These are phyloP conservation scores for Vaccinium myrtillus DNA, from an alignment of 148 eudicot genomes.

Conservation along the genomic window DNA sequence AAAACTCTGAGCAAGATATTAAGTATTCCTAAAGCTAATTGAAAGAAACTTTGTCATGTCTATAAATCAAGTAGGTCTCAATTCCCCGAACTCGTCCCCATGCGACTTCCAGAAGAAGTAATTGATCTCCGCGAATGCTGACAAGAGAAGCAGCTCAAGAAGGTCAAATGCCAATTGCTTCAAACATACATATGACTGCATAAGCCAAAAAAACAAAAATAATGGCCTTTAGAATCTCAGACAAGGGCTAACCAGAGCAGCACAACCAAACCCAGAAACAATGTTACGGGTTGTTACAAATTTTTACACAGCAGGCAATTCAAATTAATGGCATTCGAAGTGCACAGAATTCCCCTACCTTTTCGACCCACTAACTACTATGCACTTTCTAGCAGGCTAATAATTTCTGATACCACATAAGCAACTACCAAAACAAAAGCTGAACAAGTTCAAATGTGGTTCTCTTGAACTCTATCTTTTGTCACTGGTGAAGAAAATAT, in stretches of 20 bases:
- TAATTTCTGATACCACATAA: background rate
- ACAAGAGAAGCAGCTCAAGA: conserved; percentile 70
- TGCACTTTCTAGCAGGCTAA: background rate
- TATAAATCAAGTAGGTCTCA: conserved; percentile 27
- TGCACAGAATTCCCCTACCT: background rate
- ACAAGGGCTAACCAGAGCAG: background rate
- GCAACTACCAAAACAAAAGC: background rate
- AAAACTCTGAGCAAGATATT: background rate
- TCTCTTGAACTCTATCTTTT: background rate
- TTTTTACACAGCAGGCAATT: background rate
- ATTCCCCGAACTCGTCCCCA: conserved; percentile 68
- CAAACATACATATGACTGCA: conserved; percentile 83
- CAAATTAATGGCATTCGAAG: background rate
- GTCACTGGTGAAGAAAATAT: background rate
- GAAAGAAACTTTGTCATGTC: too few relatives aligned
- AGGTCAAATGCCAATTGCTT: conserved; percentile 81
- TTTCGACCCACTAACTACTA: background rate
- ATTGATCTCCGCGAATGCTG: conserved; percentile 85
- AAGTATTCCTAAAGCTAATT: too few relatives aligned
- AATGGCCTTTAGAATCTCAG: background rate
- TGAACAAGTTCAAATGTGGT: background rate
- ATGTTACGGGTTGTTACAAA: background rate
- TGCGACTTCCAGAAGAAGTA: conserved; percentile 55
- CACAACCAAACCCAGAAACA: background rate
- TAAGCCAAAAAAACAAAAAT: conserved; percentile 10